These are phyloP conservation scores for Pseudogymnoascus sp. DNA, from an alignment of 2,329 filamentous ascomycete species.

Conservation along the genomic window DNA sequence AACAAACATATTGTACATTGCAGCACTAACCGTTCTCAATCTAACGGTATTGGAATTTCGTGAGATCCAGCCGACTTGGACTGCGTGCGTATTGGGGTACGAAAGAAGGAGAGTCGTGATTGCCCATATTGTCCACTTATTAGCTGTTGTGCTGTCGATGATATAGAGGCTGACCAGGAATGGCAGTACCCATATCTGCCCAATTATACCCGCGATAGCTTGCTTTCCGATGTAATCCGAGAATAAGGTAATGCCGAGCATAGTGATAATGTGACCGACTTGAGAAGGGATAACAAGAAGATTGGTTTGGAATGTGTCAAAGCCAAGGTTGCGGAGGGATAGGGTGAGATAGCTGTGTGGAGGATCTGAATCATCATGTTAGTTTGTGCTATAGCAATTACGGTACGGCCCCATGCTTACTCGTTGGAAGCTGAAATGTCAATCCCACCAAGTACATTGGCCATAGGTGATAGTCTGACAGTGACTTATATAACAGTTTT, in stretches of 20 bases:
- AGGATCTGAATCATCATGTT: constrained; percentile 21
- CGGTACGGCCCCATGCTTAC: background rate
- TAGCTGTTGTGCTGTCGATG: background rate
- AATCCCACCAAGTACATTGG: constrained; percentile 38
- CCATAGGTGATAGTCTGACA: constrained; percentile 49
- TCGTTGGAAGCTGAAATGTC: constrained; percentile 45
- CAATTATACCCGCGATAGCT: constrained; percentile 39
- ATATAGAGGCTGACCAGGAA: constrained; percentile 45
- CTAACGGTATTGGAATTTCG: constrained; percentile 56
- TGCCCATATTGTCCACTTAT: constrained; percentile 31
- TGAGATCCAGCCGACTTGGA: constrained; percentile 43
- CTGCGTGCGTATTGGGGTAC: constrained; percentile 39
- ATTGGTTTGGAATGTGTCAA: constrained; percentile 55
- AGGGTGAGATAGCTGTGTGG: constrained; percentile 52
- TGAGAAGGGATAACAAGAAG: constrained; percentile 54
- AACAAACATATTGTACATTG: constrained; percentile 53
- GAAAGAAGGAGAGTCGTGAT: constrained; percentile 36
- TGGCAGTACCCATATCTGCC: constrained; percentile 54
- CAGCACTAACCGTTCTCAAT: constrained; percentile 54
- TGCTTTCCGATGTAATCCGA: constrained; percentile 43
- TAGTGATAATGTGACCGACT: constrained; percentile 39
- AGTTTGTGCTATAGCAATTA: background rate
- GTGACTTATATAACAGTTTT: constrained; percentile 37
- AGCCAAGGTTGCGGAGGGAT: constrained; percentile 49
- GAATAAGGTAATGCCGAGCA: constrained; percentile 31